Evolutionary conservation across 2,329 filamentous ascomycete genomes (phyloP).

Genomic region (Sphaerostilbella broomeana): DNA sequence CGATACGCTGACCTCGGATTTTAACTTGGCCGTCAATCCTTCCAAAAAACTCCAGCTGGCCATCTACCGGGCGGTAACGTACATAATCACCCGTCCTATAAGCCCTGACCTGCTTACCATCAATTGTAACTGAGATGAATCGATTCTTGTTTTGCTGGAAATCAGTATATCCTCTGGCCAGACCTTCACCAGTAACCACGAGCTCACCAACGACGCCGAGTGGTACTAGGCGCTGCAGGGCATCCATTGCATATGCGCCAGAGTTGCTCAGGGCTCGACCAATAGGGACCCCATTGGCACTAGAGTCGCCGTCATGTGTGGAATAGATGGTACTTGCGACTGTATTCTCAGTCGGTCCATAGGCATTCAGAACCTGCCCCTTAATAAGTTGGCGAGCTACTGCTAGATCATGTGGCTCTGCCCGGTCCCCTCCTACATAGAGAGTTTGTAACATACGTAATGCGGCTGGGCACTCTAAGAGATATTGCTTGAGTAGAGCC

Average conservation of each 20-base stretch:
- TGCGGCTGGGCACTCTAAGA: background rate
- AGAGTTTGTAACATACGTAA: background rate
- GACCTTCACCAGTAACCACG: conserved; percentile 16
- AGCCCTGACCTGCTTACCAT: background rate
- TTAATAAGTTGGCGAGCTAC: background rate
- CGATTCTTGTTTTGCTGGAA: conserved; percentile 8
- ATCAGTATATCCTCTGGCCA: conserved; percentile 16
- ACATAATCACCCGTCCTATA: conserved; percentile 14
- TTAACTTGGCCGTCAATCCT: conserved; percentile 9
- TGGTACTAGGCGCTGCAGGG: conserved; percentile 12
- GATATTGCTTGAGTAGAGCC: background rate
- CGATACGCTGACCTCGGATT: conserved; percentile 24
- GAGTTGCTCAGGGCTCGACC: conserved; percentile 15
- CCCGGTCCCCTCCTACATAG: background rate
- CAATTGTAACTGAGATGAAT: conserved; percentile 11
- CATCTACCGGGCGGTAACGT: conserved; percentile 6
- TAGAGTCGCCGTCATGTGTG: conserved; percentile 5
- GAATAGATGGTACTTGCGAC: conserved; percentile 16
- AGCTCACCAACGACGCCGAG: conserved; percentile 17
- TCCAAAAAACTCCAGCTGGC: conserved; percentile 12
- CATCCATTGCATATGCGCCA: conserved; percentile 15
- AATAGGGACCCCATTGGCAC: conserved; percentile 14
- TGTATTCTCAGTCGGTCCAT: conserved; percentile 19
- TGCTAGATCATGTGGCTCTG: background rate
- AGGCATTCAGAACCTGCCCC: conserved; percentile 8